These are phyloP conservation scores for Ramaria sp. DNA, from an alignment of 768 basidiomycete genomes.

Conservation along the genomic window DNA sequence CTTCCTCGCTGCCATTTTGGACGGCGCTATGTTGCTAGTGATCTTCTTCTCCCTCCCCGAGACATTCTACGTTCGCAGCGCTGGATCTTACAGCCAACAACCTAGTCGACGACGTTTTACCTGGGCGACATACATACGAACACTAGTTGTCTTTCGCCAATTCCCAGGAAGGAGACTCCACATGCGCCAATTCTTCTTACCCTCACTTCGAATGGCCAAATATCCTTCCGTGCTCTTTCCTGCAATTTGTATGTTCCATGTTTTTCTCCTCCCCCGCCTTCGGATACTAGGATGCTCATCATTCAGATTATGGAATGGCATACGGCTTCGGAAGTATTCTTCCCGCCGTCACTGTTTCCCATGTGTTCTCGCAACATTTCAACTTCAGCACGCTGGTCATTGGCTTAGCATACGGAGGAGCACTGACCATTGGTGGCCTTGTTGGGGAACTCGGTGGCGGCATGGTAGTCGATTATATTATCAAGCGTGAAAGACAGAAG, in stretches of 20 bases:
- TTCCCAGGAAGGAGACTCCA: slow-evolving; percentile 20
- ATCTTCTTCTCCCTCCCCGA: slow-evolving; percentile 32
- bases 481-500: neutral
- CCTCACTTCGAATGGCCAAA: slow-evolving; percentile 27
- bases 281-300: slow-evolving; percentile 11
- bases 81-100: slow-evolving; percentile 10
- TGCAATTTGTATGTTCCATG: slow-evolving; percentile 23
- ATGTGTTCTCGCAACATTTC: slow-evolving; percentile 28
- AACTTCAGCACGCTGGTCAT: slow-evolving; percentile 23
- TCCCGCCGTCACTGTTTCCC: slow-evolving; percentile 28
- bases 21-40: slow-evolving; percentile 26
- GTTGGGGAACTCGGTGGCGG: slow-evolving; percentile 7
- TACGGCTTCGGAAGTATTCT: slow-evolving; percentile 32
- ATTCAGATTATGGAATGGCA: slow-evolving; percentile 16
- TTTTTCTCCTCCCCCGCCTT: neutral
- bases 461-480: slow-evolving; percentile 1
- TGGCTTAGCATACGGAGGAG: neutral
- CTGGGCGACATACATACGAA: slow-evolving; percentile 12
- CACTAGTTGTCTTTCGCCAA: slow-evolving; percentile 21
- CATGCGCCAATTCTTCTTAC: slow-evolving; percentile 20
- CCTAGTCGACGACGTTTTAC: slow-evolving; percentile 7
- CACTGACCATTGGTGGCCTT: neutral
- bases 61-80: slow-evolving; percentile 27
- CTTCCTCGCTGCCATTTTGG: slow-evolving; percentile 33
- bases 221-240: slow-evolving; percentile 31